Base-by-base conservation (phyloP, 768 basidiomycete species). In the Lactifluus piperatus region DNA sequence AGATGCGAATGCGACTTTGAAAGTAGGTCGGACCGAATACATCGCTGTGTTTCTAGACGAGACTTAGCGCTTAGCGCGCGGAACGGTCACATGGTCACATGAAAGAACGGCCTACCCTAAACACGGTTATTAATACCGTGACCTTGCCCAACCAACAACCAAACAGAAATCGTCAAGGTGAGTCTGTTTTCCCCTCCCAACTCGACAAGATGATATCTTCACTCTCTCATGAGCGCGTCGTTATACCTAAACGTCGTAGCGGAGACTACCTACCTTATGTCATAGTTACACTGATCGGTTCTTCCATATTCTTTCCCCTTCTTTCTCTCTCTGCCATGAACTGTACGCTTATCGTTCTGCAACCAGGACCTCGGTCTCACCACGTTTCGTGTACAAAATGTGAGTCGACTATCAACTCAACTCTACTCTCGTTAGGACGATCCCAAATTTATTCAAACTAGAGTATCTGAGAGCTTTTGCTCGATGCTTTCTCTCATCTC, bases 211-310 rank as follows among this genome's bases (percentile, higher is more conserved):
- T 88, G 86, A 84, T 73, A 67, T 68, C 68, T 68, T 66, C 71
- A 72, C 63, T 69, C 70, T 71, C 68, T 58, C 66, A 75, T 73
- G 79, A 83, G 83, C 72, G 75, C 74, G 71, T 69, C 70, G 70
- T 64, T 68, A 75, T 72, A 81, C 81, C 80, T 79, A 75, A 76
- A 75, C 72, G 68, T 72, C 71, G 76, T 71, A 68, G 72, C 81
- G 63, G 77, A 82, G 86, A 74, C 76, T 70, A 70, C 16, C 6
- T 7, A 32, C 43, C 11, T 9, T 76, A 80, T 86, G 88, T 90
- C 88, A 90, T 90, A 88, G 88, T 89, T 89, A 90, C 88, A 85
- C 88, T 89, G 88, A 90, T 81, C 77, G 75, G 80, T 79, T 73
- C 51, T 64, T 37, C 5, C 20, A n/a, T 58, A 37, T 57, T 62